Percentiles rank a stretch among this genome's conserved stretches.
These are phyloP conservation scores for Fusarium paranaense DNA, from an alignment of 2,329 filamentous ascomycete genomes.

Conservation along the genomic window DNA sequence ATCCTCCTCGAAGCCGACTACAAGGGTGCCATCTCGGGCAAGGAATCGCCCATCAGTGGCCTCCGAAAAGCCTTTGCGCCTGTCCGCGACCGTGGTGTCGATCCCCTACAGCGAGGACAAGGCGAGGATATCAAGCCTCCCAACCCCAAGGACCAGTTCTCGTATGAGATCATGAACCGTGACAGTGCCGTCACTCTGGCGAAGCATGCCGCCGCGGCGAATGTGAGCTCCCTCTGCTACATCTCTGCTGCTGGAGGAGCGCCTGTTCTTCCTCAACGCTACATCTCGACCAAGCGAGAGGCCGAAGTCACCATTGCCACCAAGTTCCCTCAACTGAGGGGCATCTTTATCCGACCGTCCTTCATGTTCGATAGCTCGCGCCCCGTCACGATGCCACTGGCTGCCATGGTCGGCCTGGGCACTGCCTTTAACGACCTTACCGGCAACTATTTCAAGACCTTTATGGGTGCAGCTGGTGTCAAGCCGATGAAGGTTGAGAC, in stretches of 20 bases:
- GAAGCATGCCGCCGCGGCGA: constrained; percentile 74
- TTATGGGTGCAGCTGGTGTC: constrained; percentile 84
- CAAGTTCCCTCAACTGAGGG: constrained; percentile 80
- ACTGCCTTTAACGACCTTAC: constrained; percentile 82
- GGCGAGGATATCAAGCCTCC: constrained; percentile 72
- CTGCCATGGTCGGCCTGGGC: constrained; percentile 79
- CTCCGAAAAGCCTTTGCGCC: constrained; percentile 82
- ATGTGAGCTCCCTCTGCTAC: constrained; percentile 81
- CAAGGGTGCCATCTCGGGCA: constrained; percentile 88
- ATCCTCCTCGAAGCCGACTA: constrained; percentile 98
- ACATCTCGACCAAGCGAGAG: constrained; percentile 91
- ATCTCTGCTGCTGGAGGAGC: constrained; percentile 90
- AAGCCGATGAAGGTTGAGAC: constrained; percentile 90
- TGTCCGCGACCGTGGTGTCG: constrained; percentile 71
- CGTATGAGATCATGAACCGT: constrained; percentile 97
- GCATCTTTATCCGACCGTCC: constrained; percentile 84
- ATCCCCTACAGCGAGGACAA: constrained; percentile 74
- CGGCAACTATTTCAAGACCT: constrained; percentile 77
- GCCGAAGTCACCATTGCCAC: constrained; percentile 82
- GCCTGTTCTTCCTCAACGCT: constrained; percentile 84
- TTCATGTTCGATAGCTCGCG: constrained; percentile 91
- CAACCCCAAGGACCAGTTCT: constrained; percentile 80
- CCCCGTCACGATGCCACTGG: constrained; percentile 85
- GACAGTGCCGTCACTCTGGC: constrained; percentile 88
- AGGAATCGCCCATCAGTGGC: constrained; percentile 83